phyloP scores from a whole-genome alignment of 805 yeast species.

The Candida easanensis region DNA sequence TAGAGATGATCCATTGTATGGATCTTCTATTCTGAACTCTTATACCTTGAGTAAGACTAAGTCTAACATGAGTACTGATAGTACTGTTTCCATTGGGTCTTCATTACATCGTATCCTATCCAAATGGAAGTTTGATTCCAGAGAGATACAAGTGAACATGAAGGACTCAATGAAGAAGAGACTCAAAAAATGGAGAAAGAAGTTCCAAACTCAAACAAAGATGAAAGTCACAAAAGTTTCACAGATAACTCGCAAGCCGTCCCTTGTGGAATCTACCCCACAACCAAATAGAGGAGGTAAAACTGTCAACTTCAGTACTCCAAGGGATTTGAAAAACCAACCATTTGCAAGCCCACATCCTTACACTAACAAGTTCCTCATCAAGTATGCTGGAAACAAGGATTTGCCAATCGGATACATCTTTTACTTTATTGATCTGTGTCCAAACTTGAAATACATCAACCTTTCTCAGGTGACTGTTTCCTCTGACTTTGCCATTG shows the following conservation, averaged over 20 bases:
- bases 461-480: slow-evolving; percentile 62
- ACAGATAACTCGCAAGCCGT: slow-evolving; percentile 1
- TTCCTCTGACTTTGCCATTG: slow-evolving; percentile 62
- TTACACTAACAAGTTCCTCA: slow-evolving; percentile 53
- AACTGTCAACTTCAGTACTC: slow-evolving; percentile 7
- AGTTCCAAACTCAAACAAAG: not conserved
- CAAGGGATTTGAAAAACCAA: slow-evolving; percentile 22
- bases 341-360: slow-evolving; percentile 53
- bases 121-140: slow-evolving; percentile 6
- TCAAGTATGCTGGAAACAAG: slow-evolving; percentile 61
- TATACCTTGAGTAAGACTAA: slow-evolving; percentile 26
- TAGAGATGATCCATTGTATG: slow-evolving; percentile 66
- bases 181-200: slow-evolving; percentile 7
- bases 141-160: slow-evolving; percentile 7
- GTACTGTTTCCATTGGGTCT: slow-evolving; percentile 16
- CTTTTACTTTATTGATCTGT: slow-evolving; percentile 62
- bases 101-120: slow-evolving; percentile 16
- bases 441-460: slow-evolving; percentile 55
- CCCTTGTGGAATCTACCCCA: not conserved
- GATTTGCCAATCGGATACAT: slow-evolving; percentile 81
- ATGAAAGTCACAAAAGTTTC: slow-evolving; percentile 1
- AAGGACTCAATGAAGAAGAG: slow-evolving; percentile 7
- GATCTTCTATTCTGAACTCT: slow-evolving; percentile 34
- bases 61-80: slow-evolving; percentile 23
- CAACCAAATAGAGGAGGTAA: not conserved